Percentiles rank a stretch among this genome's conserved stretches.
phyloP scores from a whole-genome alignment of 2,329 filamentous ascomycete species.

The Rhynchosporium agropyri region DNA sequence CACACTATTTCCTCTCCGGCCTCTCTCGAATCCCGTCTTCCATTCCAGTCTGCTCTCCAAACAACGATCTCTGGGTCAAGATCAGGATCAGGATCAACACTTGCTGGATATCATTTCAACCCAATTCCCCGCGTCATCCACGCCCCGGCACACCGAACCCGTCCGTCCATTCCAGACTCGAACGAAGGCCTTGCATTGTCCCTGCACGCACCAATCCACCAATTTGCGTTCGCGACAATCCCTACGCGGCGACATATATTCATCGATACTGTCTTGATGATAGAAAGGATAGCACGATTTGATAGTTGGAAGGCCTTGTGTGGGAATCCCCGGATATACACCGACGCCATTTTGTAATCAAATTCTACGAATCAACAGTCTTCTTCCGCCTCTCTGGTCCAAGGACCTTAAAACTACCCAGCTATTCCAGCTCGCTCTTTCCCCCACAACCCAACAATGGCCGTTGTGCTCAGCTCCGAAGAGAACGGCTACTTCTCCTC shows the following conservation, averaged over 20 bases:
- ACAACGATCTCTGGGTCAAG: too few species aligned
- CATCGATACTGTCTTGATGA: slow-evolving; percentile 30
- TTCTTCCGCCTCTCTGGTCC: slow-evolving; percentile 21
- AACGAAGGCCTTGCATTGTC: background rate
- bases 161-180: slow-evolving; percentile 7
- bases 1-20: background rate
- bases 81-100: background rate
- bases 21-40: background rate
- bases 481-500: slow-evolving; percentile 60
- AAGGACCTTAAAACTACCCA: slow-evolving; percentile 29
- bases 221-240: background rate
- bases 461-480: slow-evolving; percentile 48
- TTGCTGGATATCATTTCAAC: background rate
- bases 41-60: background rate
- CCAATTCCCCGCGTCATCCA: slow-evolving; percentile 9
- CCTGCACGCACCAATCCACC: background rate
- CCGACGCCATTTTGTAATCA: background rate
- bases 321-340: slow-evolving; percentile 24
- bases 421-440: background rate
- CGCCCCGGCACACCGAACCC: slow-evolving; percentile 8
- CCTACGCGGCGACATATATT: background rate
- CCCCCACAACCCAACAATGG: slow-evolving; percentile 35
- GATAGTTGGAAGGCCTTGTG: slow-evolving; percentile 28
- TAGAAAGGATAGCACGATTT: slow-evolving; percentile 21
- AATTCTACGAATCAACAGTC: slow-evolving; percentile 13